Base-by-base conservation (phyloP, 139 green algal genomes). In the Penium margaritaceum region DNA sequence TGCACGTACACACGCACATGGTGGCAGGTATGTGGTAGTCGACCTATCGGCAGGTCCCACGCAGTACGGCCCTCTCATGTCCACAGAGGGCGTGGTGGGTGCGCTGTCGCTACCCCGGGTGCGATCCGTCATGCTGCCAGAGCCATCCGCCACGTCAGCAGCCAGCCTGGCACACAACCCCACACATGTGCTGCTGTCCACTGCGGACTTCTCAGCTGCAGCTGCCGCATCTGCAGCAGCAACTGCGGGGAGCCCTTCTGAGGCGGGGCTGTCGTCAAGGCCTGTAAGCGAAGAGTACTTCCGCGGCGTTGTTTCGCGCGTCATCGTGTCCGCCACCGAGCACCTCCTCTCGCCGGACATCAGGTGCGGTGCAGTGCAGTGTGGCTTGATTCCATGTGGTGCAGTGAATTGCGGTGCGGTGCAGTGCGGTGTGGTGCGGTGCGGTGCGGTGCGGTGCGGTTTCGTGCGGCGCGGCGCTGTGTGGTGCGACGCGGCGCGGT, bases 311-410 rank as follows among this genome's bases (percentile, higher is more conserved):
- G n/a, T 84, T 19, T 72, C 67, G 1, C 27, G 44, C 14, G 21
- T 77, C 7, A 30, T 84, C 5, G 30, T 77, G n/a, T 73, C 65
- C 1, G 66, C 64, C 5, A 47, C 78, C 43, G 60, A 79, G 63
- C 72, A 80, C 61, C 57, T 84, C 29, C 62, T 81, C 35, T 72
- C 78, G n/a, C 73, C 73, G 6, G 72, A 84, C 51, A 36, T 84
- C 33, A 41, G 75, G 74, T 81, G 44, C 6, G 47, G 29, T 29
- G 47, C 47, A 51, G 41, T 51, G 12, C n/a, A n/a, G n/a, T n/a
- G n/a, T n/a, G n/a, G n/a, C n/a, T n/a, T n/a, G n/a, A n/a, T n/a
- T n/a, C n/a, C n/a, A n/a, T n/a, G n/a, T n/a, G n/a, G n/a, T n/a
- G n/a, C n/a, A n/a, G n/a, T n/a, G n/a, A n/a, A n/a, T n/a, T n/a